Base-by-base conservation (phyloP, 257 asterid genomes). In the Solanum rostratum region DNA sequence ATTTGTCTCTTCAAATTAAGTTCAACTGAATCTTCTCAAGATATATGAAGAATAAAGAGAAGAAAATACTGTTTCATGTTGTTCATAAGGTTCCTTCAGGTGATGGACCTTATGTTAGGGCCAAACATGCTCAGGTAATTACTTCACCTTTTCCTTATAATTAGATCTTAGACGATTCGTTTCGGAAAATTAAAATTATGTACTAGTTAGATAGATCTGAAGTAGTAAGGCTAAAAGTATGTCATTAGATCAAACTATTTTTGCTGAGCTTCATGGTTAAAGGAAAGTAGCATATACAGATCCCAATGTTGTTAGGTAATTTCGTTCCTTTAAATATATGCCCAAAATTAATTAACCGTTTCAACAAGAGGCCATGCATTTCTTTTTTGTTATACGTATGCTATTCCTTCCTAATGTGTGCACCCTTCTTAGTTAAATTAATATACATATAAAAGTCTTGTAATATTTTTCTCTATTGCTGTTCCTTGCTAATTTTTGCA, bases 51-150 rank as follows among this genome's bases (percentile, higher is more conserved):
- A 90, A 79, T 86, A 85, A 55, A 45, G 90, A 90, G 27, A 86
- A 85, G 45, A 88, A 89, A 43, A 24, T 55, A 20, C 54, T 33
- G 13, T 92, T 88, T 86, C 97, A 91, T 82, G 95, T 92, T 3
- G 87, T 91, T 62, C 91, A 91, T 87, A 95, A 95, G 84, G 97
- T 94, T 86, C 99, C 99, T 87, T 90, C 92, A 9, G 99, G 98
- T 10, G 97, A 95, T 87, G 98, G 99, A 4, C 98, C 97, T 88
- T 95, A 95, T 84, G 98, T 91, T 82, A 91, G 94, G 54, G 99
- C 98, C 54, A 95, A 95, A 83, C 91, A 91, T 88, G 95, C 95
- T 85, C 99, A 94, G 98, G 99, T 95, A 1, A 53, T 10, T 43
- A 0, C 46, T 14, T 10, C 24, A 24, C 22, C 49, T 11, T 37